These are phyloP conservation scores for Toxicodendron radicans DNA, from an alignment of 345 rosid species.

Conservation along the genomic window DNA sequence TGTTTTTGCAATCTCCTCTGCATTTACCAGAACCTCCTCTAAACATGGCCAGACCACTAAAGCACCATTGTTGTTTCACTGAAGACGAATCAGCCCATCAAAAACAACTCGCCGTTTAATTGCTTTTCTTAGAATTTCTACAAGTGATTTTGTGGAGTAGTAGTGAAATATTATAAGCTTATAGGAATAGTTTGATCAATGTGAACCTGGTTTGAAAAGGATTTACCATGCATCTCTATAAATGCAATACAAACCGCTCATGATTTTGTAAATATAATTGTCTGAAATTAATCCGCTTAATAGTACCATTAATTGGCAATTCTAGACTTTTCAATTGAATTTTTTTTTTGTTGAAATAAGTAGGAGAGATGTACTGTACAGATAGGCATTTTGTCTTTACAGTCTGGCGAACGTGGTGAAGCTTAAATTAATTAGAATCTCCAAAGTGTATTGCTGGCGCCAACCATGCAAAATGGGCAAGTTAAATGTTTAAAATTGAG, in stretches of 20 bases:
- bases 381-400: conserved; percentile 2
- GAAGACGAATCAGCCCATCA: conserved; percentile 52
- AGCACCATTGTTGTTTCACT: conserved; percentile 32
- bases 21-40: conserved; percentile 10
- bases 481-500: not conserved
- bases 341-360: not conserved
- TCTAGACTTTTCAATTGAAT: no score
- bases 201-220: conserved; percentile 10
- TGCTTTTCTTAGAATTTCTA: not conserved
- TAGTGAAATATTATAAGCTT: not conserved
- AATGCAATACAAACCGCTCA: not conserved
- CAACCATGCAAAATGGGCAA: conserved; percentile 10
- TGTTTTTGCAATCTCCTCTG: conserved; percentile 41
- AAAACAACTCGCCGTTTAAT: conserved; percentile 42
- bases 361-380: not conserved
- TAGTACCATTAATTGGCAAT: not conserved
- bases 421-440: no score
- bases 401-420: conserved; percentile 12
- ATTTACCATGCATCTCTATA: not conserved
- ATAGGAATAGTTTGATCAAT: not conserved
- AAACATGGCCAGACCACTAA: conserved; percentile 16
- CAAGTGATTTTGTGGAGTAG: not conserved
- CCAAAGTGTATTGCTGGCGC: not conserved
- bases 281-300: not conserved
- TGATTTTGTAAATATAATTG: not conserved